Percentiles rank a stretch among this genome's conserved stretches.
These are phyloP conservation scores for Suhomyces ambrosiae DNA, from an alignment of 1,139 yeast genomes.

Conservation along the genomic window DNA sequence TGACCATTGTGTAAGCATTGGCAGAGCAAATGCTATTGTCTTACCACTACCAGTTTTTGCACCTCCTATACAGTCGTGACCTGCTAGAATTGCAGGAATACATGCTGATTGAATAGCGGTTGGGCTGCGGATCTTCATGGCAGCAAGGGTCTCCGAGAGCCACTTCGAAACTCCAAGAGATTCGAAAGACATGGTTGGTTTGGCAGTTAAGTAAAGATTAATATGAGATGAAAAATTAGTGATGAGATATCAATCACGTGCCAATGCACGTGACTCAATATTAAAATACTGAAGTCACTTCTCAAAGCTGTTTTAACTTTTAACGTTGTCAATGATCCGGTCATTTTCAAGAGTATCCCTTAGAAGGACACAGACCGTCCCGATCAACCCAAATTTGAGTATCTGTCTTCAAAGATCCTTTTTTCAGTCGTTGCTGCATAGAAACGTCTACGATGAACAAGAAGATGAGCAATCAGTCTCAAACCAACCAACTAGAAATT, in stretches of 20 bases:
- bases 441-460: constrained; percentile 1
- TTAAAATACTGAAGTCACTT: too few species aligned
- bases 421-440: neutral
- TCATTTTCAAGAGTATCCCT: neutral
- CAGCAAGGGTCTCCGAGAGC: constrained; percentile 76
- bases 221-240: constrained; percentile 1
- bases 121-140: constrained; percentile 83
- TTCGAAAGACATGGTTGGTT: constrained; percentile 46
- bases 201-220: neutral
- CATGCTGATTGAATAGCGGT: constrained; percentile 87
- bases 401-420: neutral
- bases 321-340: neutral
- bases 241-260: constrained; percentile 5
- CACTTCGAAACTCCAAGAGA: constrained; percentile 80
- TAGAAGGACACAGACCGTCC: neutral
- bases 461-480: constrained; percentile 5
- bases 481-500: constrained; percentile 7
- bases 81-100: constrained; percentile 80
- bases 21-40: constrained; percentile 95
- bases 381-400: neutral
- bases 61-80: constrained; percentile 94
- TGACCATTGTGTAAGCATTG: constrained; percentile 93
- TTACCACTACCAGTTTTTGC: constrained; percentile 99
- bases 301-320: too few species aligned
- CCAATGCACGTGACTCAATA: constrained; percentile 1